Conservation (phyloP, 768 basidiomycete species). For the Russula virescens region DNA sequence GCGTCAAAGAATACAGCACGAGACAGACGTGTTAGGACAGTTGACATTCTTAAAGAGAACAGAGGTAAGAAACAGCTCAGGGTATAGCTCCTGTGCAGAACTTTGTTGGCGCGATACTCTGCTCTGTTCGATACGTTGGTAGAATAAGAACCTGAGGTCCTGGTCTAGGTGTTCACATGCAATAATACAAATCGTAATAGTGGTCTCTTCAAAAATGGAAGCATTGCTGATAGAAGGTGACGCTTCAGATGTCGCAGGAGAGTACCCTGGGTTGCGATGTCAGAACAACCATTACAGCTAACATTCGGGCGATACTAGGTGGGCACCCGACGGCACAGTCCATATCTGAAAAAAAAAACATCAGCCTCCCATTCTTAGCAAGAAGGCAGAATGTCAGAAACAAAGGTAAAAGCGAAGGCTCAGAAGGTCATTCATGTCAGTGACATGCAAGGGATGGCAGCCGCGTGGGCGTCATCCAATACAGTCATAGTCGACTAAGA, state of each 20-base stretch:
- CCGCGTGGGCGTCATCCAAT: constrained; percentile 28
- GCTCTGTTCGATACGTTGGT: background rate
- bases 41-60: too few species aligned
- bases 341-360: background rate
- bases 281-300: background rate
- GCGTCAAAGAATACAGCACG: too few species aligned
- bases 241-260: background rate
- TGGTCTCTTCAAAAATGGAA: background rate
- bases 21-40: too few species aligned
- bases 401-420: constrained; percentile 26
- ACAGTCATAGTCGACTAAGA: constrained; percentile 79
- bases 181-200: background rate
- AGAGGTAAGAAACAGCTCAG: background rate
- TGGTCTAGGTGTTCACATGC: background rate
- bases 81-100: background rate
- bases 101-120: background rate
- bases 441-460: constrained; percentile 41
- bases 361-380: constrained; percentile 1
- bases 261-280: background rate
- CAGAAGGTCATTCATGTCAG: constrained; percentile 74
- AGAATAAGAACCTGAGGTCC: background rate
- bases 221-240: background rate
- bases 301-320: background rate
- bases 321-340: background rate
- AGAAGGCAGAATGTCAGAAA: background rate